A percentile compares a stretch with the other conserved stretches of the same genome.
Conservation (phyloP, 78 protist species). For the Dictyostelium brefeldianum region DNA sequence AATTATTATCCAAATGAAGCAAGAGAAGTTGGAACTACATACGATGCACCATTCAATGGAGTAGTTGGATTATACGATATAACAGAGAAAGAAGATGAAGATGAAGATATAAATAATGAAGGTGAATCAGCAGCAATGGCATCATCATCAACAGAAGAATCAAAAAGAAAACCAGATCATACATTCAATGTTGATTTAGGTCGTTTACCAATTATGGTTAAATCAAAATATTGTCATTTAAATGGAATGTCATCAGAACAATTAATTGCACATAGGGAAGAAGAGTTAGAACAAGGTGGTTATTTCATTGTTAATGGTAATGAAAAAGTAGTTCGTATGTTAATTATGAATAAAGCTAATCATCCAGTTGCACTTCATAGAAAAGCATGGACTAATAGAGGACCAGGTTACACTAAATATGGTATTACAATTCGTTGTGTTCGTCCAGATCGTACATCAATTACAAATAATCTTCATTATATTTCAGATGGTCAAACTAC, state of each 20-base stretch:
- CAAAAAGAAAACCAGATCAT: background rate
- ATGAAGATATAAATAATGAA: background rate
- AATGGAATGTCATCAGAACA: conserved; percentile 40
- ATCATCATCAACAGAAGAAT: background rate
- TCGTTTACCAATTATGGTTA: conserved; percentile 70
- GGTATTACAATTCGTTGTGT: conserved; percentile 94
- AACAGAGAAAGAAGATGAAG: background rate
- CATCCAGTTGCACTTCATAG: conserved; percentile 86
- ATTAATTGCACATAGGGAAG: conserved; percentile 39
- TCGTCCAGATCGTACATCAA: conserved; percentile 89
- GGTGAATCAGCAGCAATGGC: background rate
- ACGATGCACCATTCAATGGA: conserved; percentile 29
- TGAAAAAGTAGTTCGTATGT: conserved; percentile 95
- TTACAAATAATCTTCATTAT: conserved; percentile 92
- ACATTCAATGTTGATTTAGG: conserved; percentile 32
- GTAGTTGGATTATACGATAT: background rate
- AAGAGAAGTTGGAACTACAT: conserved; percentile 14
- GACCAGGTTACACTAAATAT: conserved; percentile 90
- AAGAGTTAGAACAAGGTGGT: conserved; percentile 92
- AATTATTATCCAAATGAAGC: conserved; percentile 37
- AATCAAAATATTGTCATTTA: conserved; percentile 35
- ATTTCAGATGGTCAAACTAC: conserved; percentile 87
- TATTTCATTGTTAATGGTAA: conserved; percentile 96
- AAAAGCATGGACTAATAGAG: conserved; percentile 88
- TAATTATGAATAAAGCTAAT: conserved; percentile 91